These are phyloP conservation scores for Zymoseptoria crescenta DNA, from an alignment of 2,329 filamentous ascomycete species.

Conservation along the genomic window DNA sequence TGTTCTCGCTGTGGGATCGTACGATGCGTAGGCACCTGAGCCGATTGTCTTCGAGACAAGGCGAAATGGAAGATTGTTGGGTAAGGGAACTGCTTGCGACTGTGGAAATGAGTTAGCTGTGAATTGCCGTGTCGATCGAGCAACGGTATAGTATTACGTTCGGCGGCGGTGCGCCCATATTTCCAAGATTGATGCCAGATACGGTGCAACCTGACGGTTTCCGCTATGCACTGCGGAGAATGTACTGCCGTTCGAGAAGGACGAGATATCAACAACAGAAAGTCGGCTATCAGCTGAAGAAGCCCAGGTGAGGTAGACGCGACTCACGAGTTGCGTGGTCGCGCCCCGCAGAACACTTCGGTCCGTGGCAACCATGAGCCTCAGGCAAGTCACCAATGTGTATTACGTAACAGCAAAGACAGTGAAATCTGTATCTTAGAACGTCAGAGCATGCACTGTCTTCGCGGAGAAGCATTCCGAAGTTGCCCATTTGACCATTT, in stretches of 20 bases:
- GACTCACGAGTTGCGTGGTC: not conserved
- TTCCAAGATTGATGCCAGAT: constrained; percentile 7
- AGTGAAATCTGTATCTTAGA: not conserved
- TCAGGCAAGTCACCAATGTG: not conserved
- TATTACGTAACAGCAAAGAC: too few species aligned
- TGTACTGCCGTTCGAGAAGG: not conserved
- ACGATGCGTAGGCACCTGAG: constrained; percentile 96
- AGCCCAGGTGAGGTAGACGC: not conserved
- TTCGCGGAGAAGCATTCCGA: not conserved
- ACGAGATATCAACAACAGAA: not conserved
- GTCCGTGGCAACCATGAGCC: not conserved
- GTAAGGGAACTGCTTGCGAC: constrained; percentile 84
- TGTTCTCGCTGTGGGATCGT: constrained; percentile 27
- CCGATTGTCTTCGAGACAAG: constrained; percentile 96
- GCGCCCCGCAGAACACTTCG: not conserved
- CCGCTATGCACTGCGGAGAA: not conserved
- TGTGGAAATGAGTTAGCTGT: constrained; percentile 31
- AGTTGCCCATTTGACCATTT: not conserved
- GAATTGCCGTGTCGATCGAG: not conserved
- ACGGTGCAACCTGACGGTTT: not conserved
- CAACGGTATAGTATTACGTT: not conserved
- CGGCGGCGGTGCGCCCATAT: constrained; percentile 24
- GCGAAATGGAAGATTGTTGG: constrained; percentile 78
- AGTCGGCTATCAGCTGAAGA: not conserved
- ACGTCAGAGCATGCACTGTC: not conserved